These are phyloP conservation scores for Xerocomellus chrysenteron DNA, from an alignment of 768 basidiomycete genomes.

Conservation along the genomic window DNA sequence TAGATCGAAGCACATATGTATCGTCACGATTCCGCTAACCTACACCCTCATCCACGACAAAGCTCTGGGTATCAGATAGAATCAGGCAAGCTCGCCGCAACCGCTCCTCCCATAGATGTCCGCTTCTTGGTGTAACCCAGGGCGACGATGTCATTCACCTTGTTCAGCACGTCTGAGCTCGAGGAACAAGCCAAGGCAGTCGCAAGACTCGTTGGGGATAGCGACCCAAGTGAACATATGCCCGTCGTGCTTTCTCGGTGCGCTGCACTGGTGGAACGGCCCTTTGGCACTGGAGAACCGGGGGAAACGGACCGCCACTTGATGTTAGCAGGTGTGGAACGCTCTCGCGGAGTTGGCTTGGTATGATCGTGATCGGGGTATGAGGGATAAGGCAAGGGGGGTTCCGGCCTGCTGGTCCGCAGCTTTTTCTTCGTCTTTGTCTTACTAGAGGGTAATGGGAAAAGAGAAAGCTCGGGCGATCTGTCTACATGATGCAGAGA, in stretches of 20 bases:
- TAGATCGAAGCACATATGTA: constrained; percentile 2
- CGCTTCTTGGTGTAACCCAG: constrained; percentile 33
- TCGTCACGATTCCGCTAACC: not conserved
- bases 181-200: constrained; percentile 21
- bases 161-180: constrained; percentile 28
- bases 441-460: constrained; percentile 17
- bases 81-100: not conserved
- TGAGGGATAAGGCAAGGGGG: constrained; percentile 25
- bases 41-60: not conserved
- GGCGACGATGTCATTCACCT: constrained; percentile 38
- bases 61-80: not conserved
- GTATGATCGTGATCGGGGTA: constrained; percentile 10
- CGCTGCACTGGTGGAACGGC: not conserved
- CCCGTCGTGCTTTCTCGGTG: constrained; percentile 4
- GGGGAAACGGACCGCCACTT: constrained; percentile 4
- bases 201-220: constrained; percentile 26
- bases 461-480: constrained; percentile 18
- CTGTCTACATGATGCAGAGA: not conserved
- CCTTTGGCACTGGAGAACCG: constrained; percentile 9
- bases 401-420: constrained; percentile 3
- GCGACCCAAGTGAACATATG: constrained; percentile 14
- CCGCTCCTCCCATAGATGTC: not conserved
- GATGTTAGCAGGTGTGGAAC: not conserved
- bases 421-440: constrained; percentile 5
- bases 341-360: not conserved